A percentile compares a stretch with the other conserved stretches of the same genome.
Evolutionary conservation across 2,329 filamentous ascomycete genomes (phyloP).

Genomic region (Clarireedia monteithiana): DNA sequence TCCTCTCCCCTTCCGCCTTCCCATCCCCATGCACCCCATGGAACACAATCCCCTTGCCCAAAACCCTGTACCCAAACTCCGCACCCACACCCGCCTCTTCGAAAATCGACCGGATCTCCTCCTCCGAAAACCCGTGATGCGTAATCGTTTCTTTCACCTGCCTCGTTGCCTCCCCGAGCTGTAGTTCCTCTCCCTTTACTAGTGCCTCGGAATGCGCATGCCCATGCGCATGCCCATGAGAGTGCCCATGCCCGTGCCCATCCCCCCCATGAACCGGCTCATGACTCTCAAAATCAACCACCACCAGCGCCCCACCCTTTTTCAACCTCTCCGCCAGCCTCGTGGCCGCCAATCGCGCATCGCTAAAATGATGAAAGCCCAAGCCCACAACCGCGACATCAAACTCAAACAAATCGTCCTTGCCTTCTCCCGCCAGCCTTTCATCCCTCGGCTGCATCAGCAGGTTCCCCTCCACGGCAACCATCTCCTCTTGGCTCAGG

Average conservation of each 20-base stretch:
- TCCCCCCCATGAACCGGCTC: slow-evolving; percentile 16
- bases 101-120: slow-evolving; percentile 53
- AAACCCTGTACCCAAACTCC: slow-evolving; percentile 44
- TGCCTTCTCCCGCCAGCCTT: not conserved
- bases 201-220: slow-evolving; percentile 14
- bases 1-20: slow-evolving; percentile 1
- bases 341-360: slow-evolving; percentile 51
- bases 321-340: slow-evolving; percentile 54
- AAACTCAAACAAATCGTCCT: slow-evolving; percentile 55
- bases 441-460: slow-evolving; percentile 23
- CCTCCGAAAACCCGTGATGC: slow-evolving; percentile 58
- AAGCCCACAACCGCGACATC: slow-evolving; percentile 57
- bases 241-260: slow-evolving; percentile 13
- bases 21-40: not conserved
- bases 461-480: slow-evolving; percentile 51
- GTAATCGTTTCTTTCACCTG: slow-evolving; percentile 46
- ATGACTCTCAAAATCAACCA: slow-evolving; percentile 60
- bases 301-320: slow-evolving; percentile 57
- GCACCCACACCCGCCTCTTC: slow-evolving; percentile 50
- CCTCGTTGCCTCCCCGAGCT: slow-evolving; percentile 1
- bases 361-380: slow-evolving; percentile 60
- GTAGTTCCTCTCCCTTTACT: slow-evolving; percentile 16
- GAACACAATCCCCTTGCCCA: slow-evolving; percentile 26
- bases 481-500: slow-evolving; percentile 43
- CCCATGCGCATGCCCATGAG: slow-evolving; percentile 16